phyloP scores from a whole-genome alignment of 345 rosid species.

The Bretschneidera sinensis region DNA sequence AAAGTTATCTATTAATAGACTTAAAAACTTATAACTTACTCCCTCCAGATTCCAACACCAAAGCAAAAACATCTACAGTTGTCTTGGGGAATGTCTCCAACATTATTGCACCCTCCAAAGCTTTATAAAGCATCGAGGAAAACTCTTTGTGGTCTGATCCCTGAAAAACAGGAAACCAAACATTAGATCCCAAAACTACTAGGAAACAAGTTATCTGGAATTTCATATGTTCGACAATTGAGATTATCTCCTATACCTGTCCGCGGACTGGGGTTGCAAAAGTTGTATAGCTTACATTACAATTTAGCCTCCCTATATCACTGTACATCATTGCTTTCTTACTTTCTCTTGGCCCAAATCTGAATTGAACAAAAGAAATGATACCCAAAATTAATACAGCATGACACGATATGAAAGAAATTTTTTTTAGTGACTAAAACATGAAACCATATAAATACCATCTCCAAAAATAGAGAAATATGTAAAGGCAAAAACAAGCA shows the following conservation, averaged over 20 bases:
- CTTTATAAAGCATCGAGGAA: conserved; percentile 89
- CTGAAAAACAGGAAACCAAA: conserved; percentile 29
- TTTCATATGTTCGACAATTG: conserved; percentile 1
- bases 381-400: not conserved
- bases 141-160: conserved; percentile 73
- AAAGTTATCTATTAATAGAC: not conserved
- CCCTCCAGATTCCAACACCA: conserved; percentile 97
- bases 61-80: conserved; percentile 89
- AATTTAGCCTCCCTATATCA: conserved; percentile 74
- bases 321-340: conserved; percentile 93
- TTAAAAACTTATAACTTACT: conserved; percentile 41
- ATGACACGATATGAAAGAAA: too few relatives aligned
- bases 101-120: conserved; percentile 83
- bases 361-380: conserved; percentile 18
- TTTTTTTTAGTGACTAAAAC: too few relatives aligned
- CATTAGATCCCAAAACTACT: conserved; percentile 7
- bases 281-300: conserved; percentile 85
- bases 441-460: not conserved
- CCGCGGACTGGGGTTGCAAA: conserved; percentile 64
- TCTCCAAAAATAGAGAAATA: not conserved
- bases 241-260: conserved; percentile 43
- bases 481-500: not conserved
- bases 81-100: conserved; percentile 89
- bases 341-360: conserved; percentile 99
- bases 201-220: not conserved